A percentile compares a stretch with the other conserved stretches of the same genome.
These are phyloP conservation scores for Lasiosphaeriaceae sp. DNA, from an alignment of 495 filamentous ascomycete species.

Conservation along the genomic window DNA sequence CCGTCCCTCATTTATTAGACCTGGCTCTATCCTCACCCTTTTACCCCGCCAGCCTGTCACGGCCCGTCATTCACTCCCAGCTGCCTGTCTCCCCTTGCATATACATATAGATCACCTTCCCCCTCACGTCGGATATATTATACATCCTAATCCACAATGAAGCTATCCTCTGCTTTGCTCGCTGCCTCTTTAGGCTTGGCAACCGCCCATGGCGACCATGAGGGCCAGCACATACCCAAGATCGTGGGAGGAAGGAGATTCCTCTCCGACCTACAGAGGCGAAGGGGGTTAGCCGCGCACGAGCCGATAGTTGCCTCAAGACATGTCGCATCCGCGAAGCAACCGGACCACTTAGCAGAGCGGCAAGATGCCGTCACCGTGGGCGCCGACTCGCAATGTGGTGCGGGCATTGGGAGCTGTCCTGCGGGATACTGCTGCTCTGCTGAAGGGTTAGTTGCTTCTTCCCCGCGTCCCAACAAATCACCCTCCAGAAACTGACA, in stretches of 20 bases:
- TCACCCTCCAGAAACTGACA: conserved; percentile 29
- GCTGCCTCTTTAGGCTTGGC: conserved; percentile 22
- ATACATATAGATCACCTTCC: not conserved
- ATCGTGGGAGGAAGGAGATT: conserved; percentile 34
- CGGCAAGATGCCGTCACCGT: conserved; percentile 16
- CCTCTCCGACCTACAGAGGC: conserved; percentile 23
- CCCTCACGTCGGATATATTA: conserved; percentile 6
- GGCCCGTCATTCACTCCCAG: not conserved
- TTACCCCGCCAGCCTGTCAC: conserved; percentile 7
- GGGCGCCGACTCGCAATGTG: conserved; percentile 30
- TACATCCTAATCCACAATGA: conserved; percentile 25
- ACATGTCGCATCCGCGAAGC: conserved; percentile 6
- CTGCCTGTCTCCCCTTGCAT: conserved; percentile 2
- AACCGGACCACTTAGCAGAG: conserved; percentile 3
- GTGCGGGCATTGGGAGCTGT: conserved; percentile 46
- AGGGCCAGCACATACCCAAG: conserved; percentile 31
- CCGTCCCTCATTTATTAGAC: conserved; percentile 18
- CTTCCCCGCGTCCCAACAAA: conserved; percentile 16
- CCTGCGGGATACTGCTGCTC: conserved; percentile 61
- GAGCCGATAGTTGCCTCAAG: conserved; percentile 1
- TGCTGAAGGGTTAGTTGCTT: conserved; percentile 44
- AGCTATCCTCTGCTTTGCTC: conserved; percentile 25
- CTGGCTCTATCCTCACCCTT: conserved; percentile 7
- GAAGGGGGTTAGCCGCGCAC: conserved; percentile 5
- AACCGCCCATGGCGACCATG: conserved; percentile 27